These are phyloP conservation scores for Cordyceps cicadae DNA, from an alignment of 2,329 filamentous ascomycete species.

Conservation along the genomic window DNA sequence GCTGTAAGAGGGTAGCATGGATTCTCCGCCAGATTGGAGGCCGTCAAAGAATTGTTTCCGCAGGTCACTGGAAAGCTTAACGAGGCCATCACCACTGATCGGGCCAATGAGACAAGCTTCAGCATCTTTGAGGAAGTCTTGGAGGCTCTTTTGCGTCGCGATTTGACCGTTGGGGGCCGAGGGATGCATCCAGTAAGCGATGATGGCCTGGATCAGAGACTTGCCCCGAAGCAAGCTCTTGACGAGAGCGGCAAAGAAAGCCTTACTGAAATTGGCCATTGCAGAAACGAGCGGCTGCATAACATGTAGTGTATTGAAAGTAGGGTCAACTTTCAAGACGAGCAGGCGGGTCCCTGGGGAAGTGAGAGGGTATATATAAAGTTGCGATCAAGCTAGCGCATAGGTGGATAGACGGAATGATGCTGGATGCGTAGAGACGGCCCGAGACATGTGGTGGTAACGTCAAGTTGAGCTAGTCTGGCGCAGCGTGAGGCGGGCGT, in stretches of 20 bases:
- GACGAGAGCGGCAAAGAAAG: constrained; percentile 45
- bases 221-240: constrained; percentile 52
- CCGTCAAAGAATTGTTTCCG: constrained; percentile 48
- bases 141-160: constrained; percentile 24
- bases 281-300: constrained; percentile 46
- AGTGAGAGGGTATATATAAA: constrained; percentile 14
- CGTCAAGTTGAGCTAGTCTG: constrained; percentile 11
- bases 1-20: constrained; percentile 60
- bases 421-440: constrained; percentile 14
- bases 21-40: constrained; percentile 43
- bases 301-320: constrained; percentile 21
- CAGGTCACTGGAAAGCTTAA: constrained; percentile 39
- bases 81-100: constrained; percentile 36
- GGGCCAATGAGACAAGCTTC: constrained; percentile 43
- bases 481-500: neutral
- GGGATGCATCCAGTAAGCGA: constrained; percentile 46
- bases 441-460: constrained; percentile 13
- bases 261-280: constrained; percentile 50
- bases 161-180: constrained; percentile 23
- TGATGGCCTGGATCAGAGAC: constrained; percentile 48
- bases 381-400: constrained; percentile 11
- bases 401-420: constrained; percentile 12
- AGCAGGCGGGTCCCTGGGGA: constrained; percentile 11
- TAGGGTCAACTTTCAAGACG: neutral
- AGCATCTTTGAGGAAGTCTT: constrained; percentile 51